Conservation (phyloP, 1,284 basidiomycete species). For the Ceratobasidium sp. region DNA sequence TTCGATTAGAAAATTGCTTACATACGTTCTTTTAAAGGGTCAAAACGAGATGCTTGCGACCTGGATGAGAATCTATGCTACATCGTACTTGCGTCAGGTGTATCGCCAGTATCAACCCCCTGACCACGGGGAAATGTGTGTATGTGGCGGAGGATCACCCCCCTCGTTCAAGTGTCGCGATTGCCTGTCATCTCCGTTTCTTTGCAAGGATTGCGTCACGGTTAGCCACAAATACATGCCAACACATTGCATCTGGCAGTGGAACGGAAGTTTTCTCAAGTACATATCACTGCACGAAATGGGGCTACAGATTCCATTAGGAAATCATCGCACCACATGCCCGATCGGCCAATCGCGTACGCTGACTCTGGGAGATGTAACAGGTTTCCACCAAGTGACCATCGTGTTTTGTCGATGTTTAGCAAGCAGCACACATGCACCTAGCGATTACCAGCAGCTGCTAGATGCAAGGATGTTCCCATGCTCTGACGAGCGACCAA, state of each 20-base stretch:
- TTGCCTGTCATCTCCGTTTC: not conserved
- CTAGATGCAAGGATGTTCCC: constrained; percentile 9
- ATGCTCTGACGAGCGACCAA: not conserved
- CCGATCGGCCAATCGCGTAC: not conserved
- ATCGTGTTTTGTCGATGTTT: not conserved
- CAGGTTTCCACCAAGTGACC: not conserved
- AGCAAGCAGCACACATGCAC: not conserved
- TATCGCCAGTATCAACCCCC: not conserved
- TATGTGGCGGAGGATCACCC: not conserved
- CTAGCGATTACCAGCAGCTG: not conserved
- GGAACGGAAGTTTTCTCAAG: not conserved
- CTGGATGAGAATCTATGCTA: not conserved
- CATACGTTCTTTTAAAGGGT: not conserved
- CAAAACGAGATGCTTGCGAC: not conserved
- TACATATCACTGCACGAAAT: not conserved
- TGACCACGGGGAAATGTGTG: not conserved
- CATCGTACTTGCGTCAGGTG: not conserved
- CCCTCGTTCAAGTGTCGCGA: not conserved
- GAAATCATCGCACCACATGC: not conserved
- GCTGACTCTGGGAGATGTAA: not conserved
- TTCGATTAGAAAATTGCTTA: too few relatives aligned
- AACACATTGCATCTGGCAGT: not conserved
- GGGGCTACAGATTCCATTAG: not conserved
- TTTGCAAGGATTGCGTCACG: not conserved
- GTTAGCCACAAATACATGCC: not conserved